These are phyloP conservation scores for Tuber magnatum DNA, from an alignment of 495 filamentous ascomycete species.

Conservation along the genomic window DNA sequence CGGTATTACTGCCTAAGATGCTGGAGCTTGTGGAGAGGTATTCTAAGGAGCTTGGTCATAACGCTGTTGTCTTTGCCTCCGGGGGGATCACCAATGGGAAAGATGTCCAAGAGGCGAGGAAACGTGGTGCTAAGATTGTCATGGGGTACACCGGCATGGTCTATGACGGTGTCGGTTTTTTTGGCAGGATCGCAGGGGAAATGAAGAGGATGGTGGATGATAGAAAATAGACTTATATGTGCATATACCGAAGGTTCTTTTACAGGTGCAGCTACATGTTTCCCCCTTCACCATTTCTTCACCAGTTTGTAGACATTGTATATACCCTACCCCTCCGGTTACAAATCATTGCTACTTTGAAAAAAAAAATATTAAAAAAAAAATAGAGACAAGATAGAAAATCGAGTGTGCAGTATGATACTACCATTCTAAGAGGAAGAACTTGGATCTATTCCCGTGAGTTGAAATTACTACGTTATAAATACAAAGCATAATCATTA, in stretches of 20 bases:
- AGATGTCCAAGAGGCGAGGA: conserved; percentile 68
- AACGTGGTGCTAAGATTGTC: conserved; percentile 72
- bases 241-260: background rate
- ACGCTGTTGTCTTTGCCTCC: conserved; percentile 64
- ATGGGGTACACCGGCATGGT: conserved; percentile 55
- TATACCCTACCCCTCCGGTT: background rate
- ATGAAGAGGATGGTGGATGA: conserved; percentile 51
- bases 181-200: conserved; percentile 80
- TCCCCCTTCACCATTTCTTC: background rate
- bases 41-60: conserved; percentile 60
- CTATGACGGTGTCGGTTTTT: conserved; percentile 77
- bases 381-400: background rate
- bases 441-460: background rate
- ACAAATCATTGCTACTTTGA: background rate
- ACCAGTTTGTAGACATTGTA: background rate
- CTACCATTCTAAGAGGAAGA: background rate
- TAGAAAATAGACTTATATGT: background rate
- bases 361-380: background rate
- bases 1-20: conserved; percentile 73
- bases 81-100: conserved; percentile 82
- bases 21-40: conserved; percentile 70
- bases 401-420: background rate
- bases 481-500: background rate
- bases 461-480: background rate
- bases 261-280: background rate